phyloP scores from a whole-genome alignment of 2,329 filamentous ascomycete species.

The Sarocladium oryzae region DNA sequence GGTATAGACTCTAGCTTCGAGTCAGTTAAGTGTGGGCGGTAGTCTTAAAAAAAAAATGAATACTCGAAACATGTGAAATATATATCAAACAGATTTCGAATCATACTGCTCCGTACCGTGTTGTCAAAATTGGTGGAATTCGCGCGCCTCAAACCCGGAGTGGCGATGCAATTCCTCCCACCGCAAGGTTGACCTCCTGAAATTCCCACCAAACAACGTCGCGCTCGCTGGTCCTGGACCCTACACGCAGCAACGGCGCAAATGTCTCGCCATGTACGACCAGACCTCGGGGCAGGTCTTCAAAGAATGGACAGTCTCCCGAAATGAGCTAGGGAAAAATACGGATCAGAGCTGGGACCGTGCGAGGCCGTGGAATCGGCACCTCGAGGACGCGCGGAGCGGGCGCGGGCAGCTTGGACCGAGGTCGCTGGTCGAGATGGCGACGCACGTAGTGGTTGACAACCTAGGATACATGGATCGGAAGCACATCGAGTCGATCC shows the following conservation, averaged over 20 bases:
- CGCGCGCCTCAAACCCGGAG: not conserved
- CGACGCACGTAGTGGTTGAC: conserved; percentile 28
- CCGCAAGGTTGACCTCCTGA: not conserved
- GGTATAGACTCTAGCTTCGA: not conserved
- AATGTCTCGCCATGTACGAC: conserved; percentile 5
- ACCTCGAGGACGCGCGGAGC: conserved; percentile 1
- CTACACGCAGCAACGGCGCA: not conserved
- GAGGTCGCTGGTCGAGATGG: conserved; percentile 32
- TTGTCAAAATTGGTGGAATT: not conserved
- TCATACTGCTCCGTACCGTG: too few relatives aligned
- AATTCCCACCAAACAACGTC: not conserved
- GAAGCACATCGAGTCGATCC: conserved; percentile 28
- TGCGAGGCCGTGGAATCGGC: conserved; percentile 1
- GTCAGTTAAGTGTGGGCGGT: not conserved
- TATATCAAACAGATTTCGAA: too few relatives aligned
- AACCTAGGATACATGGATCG: conserved; percentile 29
- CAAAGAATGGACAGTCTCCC: conserved; percentile 28
- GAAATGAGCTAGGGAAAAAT: conserved; percentile 12
- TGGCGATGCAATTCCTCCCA: not conserved
- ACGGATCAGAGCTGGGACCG: conserved; percentile 3
- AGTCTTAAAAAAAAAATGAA: not conserved
- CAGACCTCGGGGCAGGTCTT: conserved; percentile 26
- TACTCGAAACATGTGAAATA: not conserved
- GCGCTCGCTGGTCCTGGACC: not conserved
- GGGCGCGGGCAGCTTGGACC: conserved; percentile 21